Evolutionary conservation across 202 grass and related monocot genomes (phyloP).

Genomic region (Tripidium arundinaceum): DNA sequence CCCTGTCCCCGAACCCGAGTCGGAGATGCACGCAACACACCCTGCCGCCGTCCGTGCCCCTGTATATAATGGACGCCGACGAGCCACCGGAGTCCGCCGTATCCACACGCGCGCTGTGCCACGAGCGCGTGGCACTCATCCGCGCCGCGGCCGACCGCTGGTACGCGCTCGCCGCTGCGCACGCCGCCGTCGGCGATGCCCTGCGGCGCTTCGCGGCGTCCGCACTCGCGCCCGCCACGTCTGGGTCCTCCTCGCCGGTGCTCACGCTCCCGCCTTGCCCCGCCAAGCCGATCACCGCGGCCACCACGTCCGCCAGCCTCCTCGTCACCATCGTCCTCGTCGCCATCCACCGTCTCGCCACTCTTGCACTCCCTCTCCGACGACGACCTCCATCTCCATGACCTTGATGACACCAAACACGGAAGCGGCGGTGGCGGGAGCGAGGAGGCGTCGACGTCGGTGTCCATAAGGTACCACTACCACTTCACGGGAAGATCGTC

Average conservation of each 20-base stretch:
- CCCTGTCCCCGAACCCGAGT: background rate
- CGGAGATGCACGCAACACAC: background rate
- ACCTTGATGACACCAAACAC: background rate
- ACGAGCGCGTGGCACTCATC: slow-evolving; percentile 66
- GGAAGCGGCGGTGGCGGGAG: background rate
- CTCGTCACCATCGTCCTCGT: slow-evolving; percentile 41
- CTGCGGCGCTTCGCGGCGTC: slow-evolving; percentile 57
- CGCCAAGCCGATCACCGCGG: slow-evolving; percentile 29
- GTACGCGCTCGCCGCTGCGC: slow-evolving; percentile 58
- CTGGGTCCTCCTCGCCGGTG: slow-evolving; percentile 33
- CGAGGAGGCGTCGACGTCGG: slow-evolving; percentile 9
- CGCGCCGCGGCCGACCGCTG: slow-evolving; percentile 43
- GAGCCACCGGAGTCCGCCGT: slow-evolving; percentile 32
- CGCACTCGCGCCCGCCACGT: slow-evolving; percentile 43
- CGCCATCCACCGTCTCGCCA: slow-evolving; percentile 63
- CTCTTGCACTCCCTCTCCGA: slow-evolving; percentile 76
- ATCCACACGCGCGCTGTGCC: slow-evolving; percentile 40
- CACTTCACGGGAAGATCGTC: slow-evolving; percentile 51
- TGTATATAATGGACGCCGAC: slow-evolving; percentile 38
- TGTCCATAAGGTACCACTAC: slow-evolving; percentile 24
- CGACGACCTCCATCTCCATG: background rate
- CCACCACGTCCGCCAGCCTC: slow-evolving; percentile 30
- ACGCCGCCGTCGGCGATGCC: slow-evolving; percentile 60
- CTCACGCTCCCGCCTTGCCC: slow-evolving; percentile 69
- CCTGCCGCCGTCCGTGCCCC: background rate